A percentile compares a stretch with the other conserved stretches of the same genome.
Conservation (phyloP, 176 grass and related monocot species). For the Leersia perrieri region DNA sequence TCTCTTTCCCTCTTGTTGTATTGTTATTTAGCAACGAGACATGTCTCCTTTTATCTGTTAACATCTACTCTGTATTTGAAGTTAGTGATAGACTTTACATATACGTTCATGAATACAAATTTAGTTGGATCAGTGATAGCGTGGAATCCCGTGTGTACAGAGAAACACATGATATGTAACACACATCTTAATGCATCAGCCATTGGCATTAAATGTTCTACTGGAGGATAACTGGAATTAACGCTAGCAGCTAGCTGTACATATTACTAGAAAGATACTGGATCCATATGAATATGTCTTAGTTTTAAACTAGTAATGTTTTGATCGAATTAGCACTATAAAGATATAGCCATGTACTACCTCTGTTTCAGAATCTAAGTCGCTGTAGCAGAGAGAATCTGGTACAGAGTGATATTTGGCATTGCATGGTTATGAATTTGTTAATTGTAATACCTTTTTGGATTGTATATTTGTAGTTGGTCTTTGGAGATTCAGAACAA, state of each 20-base stretch:
- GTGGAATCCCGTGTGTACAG: background rate
- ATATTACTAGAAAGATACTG: background rate
- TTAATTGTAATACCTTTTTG: background rate
- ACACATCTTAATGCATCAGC: background rate
- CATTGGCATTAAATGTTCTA: background rate
- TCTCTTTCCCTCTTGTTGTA: background rate
- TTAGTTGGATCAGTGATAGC: constrained; percentile 9
- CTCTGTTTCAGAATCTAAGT: too few species aligned
- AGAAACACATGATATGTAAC: background rate
- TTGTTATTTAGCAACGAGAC: constrained; percentile 11
- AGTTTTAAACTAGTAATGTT: background rate
- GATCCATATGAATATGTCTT: background rate
- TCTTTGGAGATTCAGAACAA: background rate
- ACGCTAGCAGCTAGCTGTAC: background rate
- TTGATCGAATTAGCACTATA: background rate
- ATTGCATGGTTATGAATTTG: background rate
- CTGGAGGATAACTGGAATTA: background rate
- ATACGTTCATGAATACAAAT: background rate
- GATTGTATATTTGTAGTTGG: background rate
- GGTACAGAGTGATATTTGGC: too few species aligned
- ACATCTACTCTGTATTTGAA: background rate
- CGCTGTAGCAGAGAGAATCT: too few species aligned
- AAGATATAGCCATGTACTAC: background rate
- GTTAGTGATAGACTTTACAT: background rate
- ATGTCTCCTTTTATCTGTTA: background rate